A percentile compares a stretch with the other conserved stretches of the same genome.
Conservation (phyloP, 2,329 filamentous ascomycete species). For the Aspergillus candidus region DNA sequence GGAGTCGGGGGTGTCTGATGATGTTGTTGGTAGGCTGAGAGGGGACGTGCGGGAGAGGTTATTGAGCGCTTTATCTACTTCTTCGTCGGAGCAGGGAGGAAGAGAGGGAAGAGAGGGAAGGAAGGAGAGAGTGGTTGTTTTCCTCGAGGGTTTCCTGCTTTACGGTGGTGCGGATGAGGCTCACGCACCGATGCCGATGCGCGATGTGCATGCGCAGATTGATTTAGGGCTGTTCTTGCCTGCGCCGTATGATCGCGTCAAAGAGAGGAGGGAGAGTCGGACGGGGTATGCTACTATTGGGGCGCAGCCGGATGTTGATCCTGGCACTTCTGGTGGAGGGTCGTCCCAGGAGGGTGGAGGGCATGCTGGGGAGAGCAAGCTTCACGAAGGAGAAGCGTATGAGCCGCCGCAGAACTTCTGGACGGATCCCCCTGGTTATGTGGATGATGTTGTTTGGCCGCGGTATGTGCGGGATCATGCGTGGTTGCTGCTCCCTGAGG, state of each 20-base stretch:
- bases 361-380: conserved; percentile 6
- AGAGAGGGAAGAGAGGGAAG: not conserved
- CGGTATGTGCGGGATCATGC: conserved; percentile 78
- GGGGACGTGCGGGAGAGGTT: conserved; percentile 18
- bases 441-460: conserved; percentile 92
- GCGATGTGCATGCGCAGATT: conserved; percentile 39
- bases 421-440: conserved; percentile 89
- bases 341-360: conserved; percentile 2
- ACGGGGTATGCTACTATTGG: conserved; percentile 45
- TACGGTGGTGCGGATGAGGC: conserved; percentile 47
- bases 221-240: conserved; percentile 75
- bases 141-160: conserved; percentile 86
- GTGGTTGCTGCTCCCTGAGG: conserved; percentile 67
- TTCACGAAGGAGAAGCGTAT: conserved; percentile 28
- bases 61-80: conserved; percentile 1
- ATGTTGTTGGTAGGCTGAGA: conserved; percentile 20
- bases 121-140: conserved; percentile 48
- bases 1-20: conserved; percentile 32
- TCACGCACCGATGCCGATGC: conserved; percentile 19
- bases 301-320: conserved; percentile 20
- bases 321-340: too few relatives aligned
- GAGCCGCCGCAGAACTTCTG: conserved; percentile 69
- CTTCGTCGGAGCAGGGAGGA: not conserved
- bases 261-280: conserved; percentile 36
- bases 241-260: conserved; percentile 52